Evolutionary conservation across 306 rosid genomes (phyloP), one percentile per base, ranked within the genome.

Genomic region (Vicia sativa): DNA sequence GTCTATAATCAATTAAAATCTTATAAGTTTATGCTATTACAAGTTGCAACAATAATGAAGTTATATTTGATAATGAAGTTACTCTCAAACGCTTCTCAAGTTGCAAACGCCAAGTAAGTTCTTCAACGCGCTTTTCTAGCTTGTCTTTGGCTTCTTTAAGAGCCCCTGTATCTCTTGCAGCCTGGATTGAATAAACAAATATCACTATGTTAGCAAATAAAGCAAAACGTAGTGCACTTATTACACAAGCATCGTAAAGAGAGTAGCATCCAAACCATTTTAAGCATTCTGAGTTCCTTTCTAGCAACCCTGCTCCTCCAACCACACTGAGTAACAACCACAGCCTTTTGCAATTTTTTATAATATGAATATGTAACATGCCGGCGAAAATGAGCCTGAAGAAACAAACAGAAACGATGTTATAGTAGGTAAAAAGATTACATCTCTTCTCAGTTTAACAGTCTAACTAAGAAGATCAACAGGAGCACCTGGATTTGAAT

Each of bases 81-180:
- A 93, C 99, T 77, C 99, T 87, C 67, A 95, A 73, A 58, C 99
- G 86, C 91, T 95, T 95, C 87, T 95, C 99, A 42, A 95, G 85
- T 78, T 95, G 99, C 81, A 95, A 83, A 64, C 99, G 99, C 97
- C 97, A 95, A 43, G 99, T 91, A 64, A 95, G 99, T 78, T 95
- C 99, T 84, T 95, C 99, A 67, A 95, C 99, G 49, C 99, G 97
- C 83, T 95, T 95, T 80, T 95, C 99, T 56, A 95, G 81, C 83
- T 95, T 95, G 95, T 95, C 96, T 60, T 95, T 95, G 49, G 97
- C 97, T 82, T 95, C 99, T 83, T 95, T 87, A 35, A 95, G 97
- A 46, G 99, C 99, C 49, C 99, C 99, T 1, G 99, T 95, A 76
- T 95, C 99, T 82, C 92, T 91, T 38, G 99, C 85, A 82, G 99